Base-by-base conservation (phyloP, 2,329 filamentous ascomycete genomes). In the Fusarium hostae region DNA sequence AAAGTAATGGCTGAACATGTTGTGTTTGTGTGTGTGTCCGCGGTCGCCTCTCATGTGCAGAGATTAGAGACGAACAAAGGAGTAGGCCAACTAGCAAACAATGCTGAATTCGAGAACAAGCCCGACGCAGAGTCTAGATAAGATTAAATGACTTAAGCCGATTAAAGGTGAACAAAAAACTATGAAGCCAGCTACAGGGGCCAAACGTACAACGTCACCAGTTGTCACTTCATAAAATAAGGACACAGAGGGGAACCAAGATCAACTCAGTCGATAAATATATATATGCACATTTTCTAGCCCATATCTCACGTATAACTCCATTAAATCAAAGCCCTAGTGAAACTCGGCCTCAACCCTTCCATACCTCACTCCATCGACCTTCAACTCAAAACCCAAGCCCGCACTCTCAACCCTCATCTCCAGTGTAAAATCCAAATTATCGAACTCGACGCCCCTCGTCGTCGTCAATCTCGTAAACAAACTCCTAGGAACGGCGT, bases 341-440 rank as follows among this genome's bases (percentile, higher is more conserved):
- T 94, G 91, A 79, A 95, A 95, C 72, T 94, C 92, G 0, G 92
- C 92, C 77, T 93, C 90, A 3, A 95, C 93, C 66, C 90, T 86
- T 12, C 92, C 93, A 80, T 95, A 95, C 70, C 91, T 85, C 20
- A 93, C 89, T 0, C 92, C 92, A 77, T 94, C 92, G 16, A 95
- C 92, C 81, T 92, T 92, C 58, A 95, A 81, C 81, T 95, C 92
- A 79, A 95, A 95, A 5, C 91, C 89, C 63, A 95, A 75, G 3
- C 92, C 91, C 0, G 92, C 92, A 75, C 91, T 93, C 77, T 94
- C 91, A 45, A 95, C 92, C 73, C 91, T 90, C 92, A 95, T 94
- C 82, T 94, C 92, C 9, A 95, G 87, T 15, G 92, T 93, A 67
- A 95, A 95, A 77, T 95, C 92, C 34, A 95, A 83, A 71, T 94